Conservation (phyloP, 192 early-diverging fungal genomes). For the Backusella mclennaniae region DNA sequence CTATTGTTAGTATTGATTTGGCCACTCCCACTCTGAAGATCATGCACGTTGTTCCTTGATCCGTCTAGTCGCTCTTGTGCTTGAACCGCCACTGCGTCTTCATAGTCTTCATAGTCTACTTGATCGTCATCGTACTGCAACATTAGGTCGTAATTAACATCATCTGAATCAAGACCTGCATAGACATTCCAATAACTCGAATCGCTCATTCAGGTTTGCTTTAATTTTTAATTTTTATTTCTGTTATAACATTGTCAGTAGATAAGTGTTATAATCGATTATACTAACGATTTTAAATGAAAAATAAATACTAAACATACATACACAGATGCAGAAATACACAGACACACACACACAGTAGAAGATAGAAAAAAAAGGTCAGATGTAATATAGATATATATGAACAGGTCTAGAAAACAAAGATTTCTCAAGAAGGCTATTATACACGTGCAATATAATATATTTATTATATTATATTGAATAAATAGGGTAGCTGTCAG, state of each 20-base stretch:
- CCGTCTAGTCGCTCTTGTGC: background rate
- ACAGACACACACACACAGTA: background rate
- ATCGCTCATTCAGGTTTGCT: background rate
- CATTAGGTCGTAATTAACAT: background rate
- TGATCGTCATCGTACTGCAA: background rate
- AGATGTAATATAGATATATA: background rate
- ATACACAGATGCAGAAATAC: background rate
- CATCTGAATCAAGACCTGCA: background rate
- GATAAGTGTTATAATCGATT: background rate
- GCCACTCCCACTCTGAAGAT: background rate
- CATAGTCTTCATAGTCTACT: background rate
- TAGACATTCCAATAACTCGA: background rate
- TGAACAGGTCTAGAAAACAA: background rate
- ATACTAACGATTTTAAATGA: background rate
- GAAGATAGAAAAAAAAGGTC: background rate
- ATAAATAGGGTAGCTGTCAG: background rate
- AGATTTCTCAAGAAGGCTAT: background rate
- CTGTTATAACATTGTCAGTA: background rate
- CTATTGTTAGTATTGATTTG: background rate
- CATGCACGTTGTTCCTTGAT: background rate
- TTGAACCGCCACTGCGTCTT: constrained; percentile 1
- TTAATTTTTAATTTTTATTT: background rate
- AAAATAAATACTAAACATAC: background rate
- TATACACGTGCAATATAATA: background rate
- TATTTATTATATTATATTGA: background rate